phyloP scores from a whole-genome alignment of 345 rosid genomes.

The Eucalyptus sp. region DNA sequence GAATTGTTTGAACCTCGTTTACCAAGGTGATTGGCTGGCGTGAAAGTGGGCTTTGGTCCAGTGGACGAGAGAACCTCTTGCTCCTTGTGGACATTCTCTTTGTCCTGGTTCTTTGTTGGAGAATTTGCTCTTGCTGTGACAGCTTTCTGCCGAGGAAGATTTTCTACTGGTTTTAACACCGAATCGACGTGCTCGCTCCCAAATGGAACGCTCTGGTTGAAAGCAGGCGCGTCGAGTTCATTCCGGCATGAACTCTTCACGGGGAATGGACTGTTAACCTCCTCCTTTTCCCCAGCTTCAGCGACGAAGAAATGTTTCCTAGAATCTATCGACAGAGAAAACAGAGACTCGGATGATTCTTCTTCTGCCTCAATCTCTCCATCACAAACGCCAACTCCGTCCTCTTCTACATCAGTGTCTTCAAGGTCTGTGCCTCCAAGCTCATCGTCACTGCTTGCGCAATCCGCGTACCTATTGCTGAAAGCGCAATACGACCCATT shows the following conservation, averaged over 20 bases:
- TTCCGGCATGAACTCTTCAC: background rate
- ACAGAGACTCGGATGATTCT: constrained; percentile 58
- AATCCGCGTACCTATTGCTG: constrained; percentile 12
- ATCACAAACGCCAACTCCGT: background rate
- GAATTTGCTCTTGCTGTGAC: constrained; percentile 15
- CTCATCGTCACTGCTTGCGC: constrained; percentile 9
- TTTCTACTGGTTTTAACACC: constrained; percentile 44
- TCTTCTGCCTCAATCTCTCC: constrained; percentile 5
- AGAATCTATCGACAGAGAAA: constrained; percentile 50
- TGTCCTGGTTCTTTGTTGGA: constrained; percentile 16
- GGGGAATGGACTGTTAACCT: constrained; percentile 26
- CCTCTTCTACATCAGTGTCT: background rate
- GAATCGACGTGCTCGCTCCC: constrained; percentile 16
- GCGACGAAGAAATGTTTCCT: constrained; percentile 15
- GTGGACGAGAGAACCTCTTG: background rate
- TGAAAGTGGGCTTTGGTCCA: constrained; percentile 7
- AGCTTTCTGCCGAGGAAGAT: constrained; percentile 29
- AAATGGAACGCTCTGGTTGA: constrained; percentile 1
- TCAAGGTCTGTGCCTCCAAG: constrained; percentile 1
- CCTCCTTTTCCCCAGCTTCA: constrained; percentile 23
- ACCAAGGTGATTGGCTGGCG: background rate
- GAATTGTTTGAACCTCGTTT: background rate
- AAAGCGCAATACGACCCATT: background rate
- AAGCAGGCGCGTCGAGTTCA: constrained; percentile 2
- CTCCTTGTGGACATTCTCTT: constrained; percentile 23